phyloP scores from a whole-genome alignment of 306 rosid species.

The Vigna angularis region DNA sequence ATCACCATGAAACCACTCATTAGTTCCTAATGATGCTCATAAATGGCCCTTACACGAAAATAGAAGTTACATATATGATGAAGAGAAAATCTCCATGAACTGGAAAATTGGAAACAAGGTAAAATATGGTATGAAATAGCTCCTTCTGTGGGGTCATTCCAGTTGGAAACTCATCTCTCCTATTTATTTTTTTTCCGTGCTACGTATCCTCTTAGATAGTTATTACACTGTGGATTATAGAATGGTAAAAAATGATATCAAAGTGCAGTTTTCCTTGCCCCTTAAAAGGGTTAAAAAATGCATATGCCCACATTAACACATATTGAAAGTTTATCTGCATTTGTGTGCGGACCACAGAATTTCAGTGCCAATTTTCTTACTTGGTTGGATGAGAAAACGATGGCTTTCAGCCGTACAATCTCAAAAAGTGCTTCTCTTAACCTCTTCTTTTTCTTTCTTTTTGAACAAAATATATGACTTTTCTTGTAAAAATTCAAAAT shows the following conservation, averaged over 20 bases:
- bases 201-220: background rate
- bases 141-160: constrained; percentile 16
- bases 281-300: constrained; percentile 36
- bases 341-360: constrained; percentile 45
- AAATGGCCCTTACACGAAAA: constrained; percentile 26
- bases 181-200: background rate
- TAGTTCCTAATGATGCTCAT: constrained; percentile 3
- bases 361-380: constrained; percentile 40
- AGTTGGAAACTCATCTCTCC: constrained; percentile 12
- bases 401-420: constrained; percentile 35
- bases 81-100: background rate
- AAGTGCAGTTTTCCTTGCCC: constrained; percentile 4
- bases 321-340: constrained; percentile 45
- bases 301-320: constrained; percentile 38
- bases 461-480: constrained; percentile 2
- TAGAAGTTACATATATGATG: background rate
- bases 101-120: background rate
- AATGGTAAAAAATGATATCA: background rate
- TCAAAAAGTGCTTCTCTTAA: constrained; percentile 45
- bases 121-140: background rate
- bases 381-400: constrained; percentile 42
- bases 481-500: background rate
- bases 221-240: background rate
- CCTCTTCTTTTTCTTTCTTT: constrained; percentile 13
- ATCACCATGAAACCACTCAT: constrained; percentile 31